Base-by-base conservation (phyloP, 164 flowering plant genomes). In the Saururus chinensis region DNA sequence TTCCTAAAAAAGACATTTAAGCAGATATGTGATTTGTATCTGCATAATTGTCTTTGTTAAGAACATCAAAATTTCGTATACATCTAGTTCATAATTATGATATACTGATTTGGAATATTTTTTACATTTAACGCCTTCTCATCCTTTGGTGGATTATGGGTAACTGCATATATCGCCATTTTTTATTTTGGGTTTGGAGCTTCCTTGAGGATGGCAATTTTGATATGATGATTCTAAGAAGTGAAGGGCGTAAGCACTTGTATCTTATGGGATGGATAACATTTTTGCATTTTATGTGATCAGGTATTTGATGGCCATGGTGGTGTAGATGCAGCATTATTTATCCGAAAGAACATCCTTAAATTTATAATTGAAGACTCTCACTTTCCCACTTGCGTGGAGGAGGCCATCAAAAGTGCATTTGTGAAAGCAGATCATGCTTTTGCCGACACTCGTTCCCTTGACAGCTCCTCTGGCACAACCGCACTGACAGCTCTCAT, bases 261-360 rank as follows among this genome's bases (percentile, higher is more conserved):
- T 12, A 45, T 17, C 49, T 23, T 19, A 23, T 20, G 19, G 10
- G 22, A 53, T 53, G 11, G 24, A 4, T 20, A 30, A 25, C 59
- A 12, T 22, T 56, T 2, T 58, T 23, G 30, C 17, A 16, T 30
- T 63, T 59, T 65, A 20, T 71, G 24, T 70, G 61, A 45, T 54
- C 79, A 92, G 98, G 96, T 92, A 12, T 89, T 92, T 81, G 96
- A 92, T 80, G 98, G 98, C 20, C 98, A 92, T 76, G 93, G 96
- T 42, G 98, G 96, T 61, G 76, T 75, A 22, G 96, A 92, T 79
- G 96, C 96, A 4, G 95, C 96, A 59, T 64, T 68, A 24, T 92
- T 83, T 70, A 65, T 85, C 45, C 72, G 81, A 53, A 78, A 75
- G 42, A 82, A 88, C 74, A 79, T 89, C 61, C 92, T 89, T 19